phyloP scores from a whole-genome alignment of 2,329 filamentous ascomycete species.

The Claviceps arundinis region DNA sequence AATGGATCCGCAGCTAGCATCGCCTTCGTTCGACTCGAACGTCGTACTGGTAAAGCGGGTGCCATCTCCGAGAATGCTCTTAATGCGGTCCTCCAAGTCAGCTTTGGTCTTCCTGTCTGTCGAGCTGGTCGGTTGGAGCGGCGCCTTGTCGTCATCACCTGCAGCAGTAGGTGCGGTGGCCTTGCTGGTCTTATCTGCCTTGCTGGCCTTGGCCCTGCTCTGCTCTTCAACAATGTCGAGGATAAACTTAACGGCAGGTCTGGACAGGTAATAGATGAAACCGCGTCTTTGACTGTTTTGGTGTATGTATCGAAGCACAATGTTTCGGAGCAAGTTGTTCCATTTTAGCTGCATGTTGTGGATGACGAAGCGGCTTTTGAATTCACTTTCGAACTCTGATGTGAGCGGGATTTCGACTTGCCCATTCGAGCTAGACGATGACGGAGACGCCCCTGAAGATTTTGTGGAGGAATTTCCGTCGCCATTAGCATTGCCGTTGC shows the following conservation, averaged over 20 bases:
- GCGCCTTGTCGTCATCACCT: conserved; percentile 16
- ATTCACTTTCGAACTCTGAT: conserved; percentile 81
- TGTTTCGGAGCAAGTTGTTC: conserved; percentile 93
- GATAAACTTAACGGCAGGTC: conserved; percentile 93
- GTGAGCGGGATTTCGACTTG: conserved; percentile 54
- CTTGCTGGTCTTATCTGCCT: conserved; percentile 13
- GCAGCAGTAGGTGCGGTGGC: conserved; percentile 12
- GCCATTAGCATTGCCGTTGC: conserved; percentile 5
- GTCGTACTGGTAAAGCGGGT: conserved; percentile 54
- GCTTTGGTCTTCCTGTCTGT: conserved; percentile 44
- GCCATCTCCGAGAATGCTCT: conserved; percentile 72
- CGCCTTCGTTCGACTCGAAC: conserved; percentile 18
- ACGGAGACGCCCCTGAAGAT: conserved; percentile 23
- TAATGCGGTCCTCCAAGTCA: conserved; percentile 72
- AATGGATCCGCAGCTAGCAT: conserved; percentile 29
- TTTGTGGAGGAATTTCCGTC: conserved; percentile 5
- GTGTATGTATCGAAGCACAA: conserved; percentile 92
- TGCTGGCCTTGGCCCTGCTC: conserved; percentile 48
- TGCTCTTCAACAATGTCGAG: conserved; percentile 95
- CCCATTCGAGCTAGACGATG: conserved; percentile 11
- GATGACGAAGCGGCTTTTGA: conserved; percentile 95
- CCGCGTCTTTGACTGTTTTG: conserved; percentile 92
- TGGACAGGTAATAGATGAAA: conserved; percentile 95
- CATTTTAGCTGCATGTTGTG: conserved; percentile 97
- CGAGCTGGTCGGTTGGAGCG: conserved; percentile 22